These are phyloP conservation scores for Discostella pseudostelligera DNA, from an alignment of 108 stramenopile species.

Conservation along the genomic window DNA sequence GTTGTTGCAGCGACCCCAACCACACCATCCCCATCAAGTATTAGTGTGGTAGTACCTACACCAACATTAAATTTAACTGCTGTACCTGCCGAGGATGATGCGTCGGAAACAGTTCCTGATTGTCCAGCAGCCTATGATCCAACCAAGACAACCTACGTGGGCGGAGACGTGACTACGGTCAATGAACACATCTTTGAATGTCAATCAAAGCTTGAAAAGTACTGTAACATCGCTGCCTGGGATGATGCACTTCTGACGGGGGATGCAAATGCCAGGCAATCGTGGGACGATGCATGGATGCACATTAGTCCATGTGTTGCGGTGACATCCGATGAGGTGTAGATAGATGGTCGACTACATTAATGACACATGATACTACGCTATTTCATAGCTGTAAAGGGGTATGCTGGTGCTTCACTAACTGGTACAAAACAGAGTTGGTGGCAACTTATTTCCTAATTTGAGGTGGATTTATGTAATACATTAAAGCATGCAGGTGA, in stretches of 20 bases:
- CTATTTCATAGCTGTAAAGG: too few relatives aligned
- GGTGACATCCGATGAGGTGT: too few relatives aligned
- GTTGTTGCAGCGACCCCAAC: background rate
- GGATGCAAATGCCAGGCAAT: constrained; percentile 7
- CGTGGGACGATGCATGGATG: constrained; percentile 10
- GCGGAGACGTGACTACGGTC: constrained; percentile 1
- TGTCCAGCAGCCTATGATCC: constrained; percentile 12
- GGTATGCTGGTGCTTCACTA: too few relatives aligned
- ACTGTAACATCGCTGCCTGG: constrained; percentile 20
- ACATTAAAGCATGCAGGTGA: too few relatives aligned
- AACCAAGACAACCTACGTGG: constrained; percentile 7
- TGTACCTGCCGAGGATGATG: background rate
- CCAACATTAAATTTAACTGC: background rate
- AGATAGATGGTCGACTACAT: too few relatives aligned
- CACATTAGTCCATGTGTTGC: constrained; percentile 3
- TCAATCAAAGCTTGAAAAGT: background rate
- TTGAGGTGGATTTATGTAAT: too few relatives aligned
- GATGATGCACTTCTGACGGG: constrained; percentile 1
- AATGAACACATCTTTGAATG: constrained; percentile 8
- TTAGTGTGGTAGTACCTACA: background rate
- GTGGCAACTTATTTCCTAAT: too few relatives aligned
- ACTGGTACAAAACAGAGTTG: too few relatives aligned
- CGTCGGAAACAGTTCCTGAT: background rate
- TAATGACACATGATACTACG: too few relatives aligned
- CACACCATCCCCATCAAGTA: background rate